Base-by-base conservation (phyloP, 306 rosid genomes). In the Acacia melanoxylon region DNA sequence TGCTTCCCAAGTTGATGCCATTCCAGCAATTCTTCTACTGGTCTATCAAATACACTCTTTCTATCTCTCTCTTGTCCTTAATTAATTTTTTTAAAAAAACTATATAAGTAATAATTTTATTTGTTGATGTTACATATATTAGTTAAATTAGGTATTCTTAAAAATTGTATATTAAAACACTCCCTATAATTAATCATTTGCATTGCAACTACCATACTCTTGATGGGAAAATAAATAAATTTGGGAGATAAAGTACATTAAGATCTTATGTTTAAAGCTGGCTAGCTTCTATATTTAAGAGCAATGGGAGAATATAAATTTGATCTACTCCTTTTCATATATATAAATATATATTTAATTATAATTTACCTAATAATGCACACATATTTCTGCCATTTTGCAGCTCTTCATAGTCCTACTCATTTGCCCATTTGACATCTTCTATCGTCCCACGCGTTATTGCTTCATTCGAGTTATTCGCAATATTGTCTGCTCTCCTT, bases 381-480 rank as follows among this genome's bases (percentile, higher is more conserved):
- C 9, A 19, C 9, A 17, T 44, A 70, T 24, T 75, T 31, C 46
- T 83, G 0, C 14, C 8, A 31, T 85, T 76, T 81, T 66, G 76
- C 94, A 96, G 99, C 37, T 83, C 73, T 90, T 80, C 81, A 67
- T 88, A 15, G 88, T 56, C 40, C 42, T 91, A 41, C 88, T 96
- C 56, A 51, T 96, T 41, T 92, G 94, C 82, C 99, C 99, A 1
- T 76, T 96, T 14, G 94, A 96, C 89, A 78, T 90, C 20, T 86
- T 88, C 56, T 96, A 93, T 78, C 98, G 98, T 37, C 92, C 94
- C 8, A 90, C 99, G 12, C 94, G 99, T 12, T 96, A 83, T 68
- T 87, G 91, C 83, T 96, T 96, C 89, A 80, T 96, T 73, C 94
- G 89, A 2, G 77, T 96, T 37, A 74, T 96, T 72, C 97, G 98